phyloP scores from a whole-genome alignment of 257 asterid species.

The Solanum piurae region DNA sequence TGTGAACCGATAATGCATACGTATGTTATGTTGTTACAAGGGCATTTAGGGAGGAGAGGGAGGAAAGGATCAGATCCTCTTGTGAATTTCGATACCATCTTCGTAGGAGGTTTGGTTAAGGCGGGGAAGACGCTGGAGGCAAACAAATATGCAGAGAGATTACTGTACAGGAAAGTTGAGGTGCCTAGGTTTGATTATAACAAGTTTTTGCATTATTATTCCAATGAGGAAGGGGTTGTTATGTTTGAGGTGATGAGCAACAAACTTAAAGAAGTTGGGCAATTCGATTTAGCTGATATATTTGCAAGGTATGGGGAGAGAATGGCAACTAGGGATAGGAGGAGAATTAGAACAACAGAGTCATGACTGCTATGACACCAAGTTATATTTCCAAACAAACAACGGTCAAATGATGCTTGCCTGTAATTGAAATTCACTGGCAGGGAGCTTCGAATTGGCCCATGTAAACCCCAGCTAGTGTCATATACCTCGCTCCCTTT shows the following conservation, averaged over 20 bases:
- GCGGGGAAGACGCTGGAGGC: conserved; percentile 63
- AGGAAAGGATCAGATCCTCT: conserved; percentile 76
- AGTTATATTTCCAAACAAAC: not conserved
- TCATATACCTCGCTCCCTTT: not conserved
- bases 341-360: conserved; percentile 39
- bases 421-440: not conserved
- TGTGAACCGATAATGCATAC: conserved; percentile 96
- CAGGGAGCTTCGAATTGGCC: not conserved
- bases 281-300: conserved; percentile 81
- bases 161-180: conserved; percentile 46
- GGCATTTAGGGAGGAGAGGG: conserved; percentile 87
- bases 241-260: conserved; percentile 77
- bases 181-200: conserved; percentile 94
- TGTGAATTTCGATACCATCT: conserved; percentile 89
- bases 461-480: not conserved
- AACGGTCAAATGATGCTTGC: not conserved
- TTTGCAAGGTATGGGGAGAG: conserved; percentile 63
- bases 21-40: conserved; percentile 82
- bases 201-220: conserved; percentile 64
- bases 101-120: conserved; percentile 83
- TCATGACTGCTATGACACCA: not conserved
- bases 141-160: conserved; percentile 72
- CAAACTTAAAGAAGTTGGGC: conserved; percentile 79
- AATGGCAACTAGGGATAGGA: conserved; percentile 86
- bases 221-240: conserved; percentile 71